These are phyloP conservation scores for Oryza officinalis DNA, from an alignment of 176 grass and related monocot genomes.

Conservation along the genomic window DNA sequence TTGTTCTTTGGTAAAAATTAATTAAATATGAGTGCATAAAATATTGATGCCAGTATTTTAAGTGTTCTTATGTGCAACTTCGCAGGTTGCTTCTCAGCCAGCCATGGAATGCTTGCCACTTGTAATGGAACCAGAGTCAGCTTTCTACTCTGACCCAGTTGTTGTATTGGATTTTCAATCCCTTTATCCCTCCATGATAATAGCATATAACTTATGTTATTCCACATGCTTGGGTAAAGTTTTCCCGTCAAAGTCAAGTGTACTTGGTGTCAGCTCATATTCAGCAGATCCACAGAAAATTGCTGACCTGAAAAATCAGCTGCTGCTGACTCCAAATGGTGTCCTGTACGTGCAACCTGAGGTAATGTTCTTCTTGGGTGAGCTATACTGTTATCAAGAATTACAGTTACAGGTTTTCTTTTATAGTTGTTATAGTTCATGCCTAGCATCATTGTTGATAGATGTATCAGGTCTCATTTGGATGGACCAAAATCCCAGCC, in stretches of 20 bases:
- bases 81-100: slow-evolving; percentile 94
- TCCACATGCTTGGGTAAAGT: slow-evolving; percentile 96
- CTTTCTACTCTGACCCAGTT: slow-evolving; percentile 93
- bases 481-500: too few species aligned
- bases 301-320: slow-evolving; percentile 61
- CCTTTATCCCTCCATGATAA: slow-evolving; percentile 99
- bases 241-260: slow-evolving; percentile 76
- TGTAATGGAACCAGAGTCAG: slow-evolving; percentile 98
- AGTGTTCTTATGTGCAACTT: slow-evolving; percentile 40
- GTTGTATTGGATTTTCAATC: slow-evolving; percentile 97
- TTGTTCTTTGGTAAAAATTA: slow-evolving; percentile 10
- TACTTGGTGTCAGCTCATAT: slow-evolving; percentile 91
- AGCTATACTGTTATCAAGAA: too few species aligned
- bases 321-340: slow-evolving; percentile 82
- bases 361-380: slow-evolving; percentile 51
- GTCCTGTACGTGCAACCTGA: slow-evolving; percentile 81
- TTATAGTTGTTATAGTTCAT: slow-evolving; percentile 20
- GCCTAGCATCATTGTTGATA: background rate
- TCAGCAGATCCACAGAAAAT: slow-evolving; percentile 59
- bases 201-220: slow-evolving; percentile 97
- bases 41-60: slow-evolving; percentile 18
- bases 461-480: background rate
- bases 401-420: background rate
- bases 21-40: background rate
- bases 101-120: slow-evolving; percentile 97